Base-by-base conservation (phyloP, 2,329 filamentous ascomycete genomes). In the Fusarium sp. region DNA sequence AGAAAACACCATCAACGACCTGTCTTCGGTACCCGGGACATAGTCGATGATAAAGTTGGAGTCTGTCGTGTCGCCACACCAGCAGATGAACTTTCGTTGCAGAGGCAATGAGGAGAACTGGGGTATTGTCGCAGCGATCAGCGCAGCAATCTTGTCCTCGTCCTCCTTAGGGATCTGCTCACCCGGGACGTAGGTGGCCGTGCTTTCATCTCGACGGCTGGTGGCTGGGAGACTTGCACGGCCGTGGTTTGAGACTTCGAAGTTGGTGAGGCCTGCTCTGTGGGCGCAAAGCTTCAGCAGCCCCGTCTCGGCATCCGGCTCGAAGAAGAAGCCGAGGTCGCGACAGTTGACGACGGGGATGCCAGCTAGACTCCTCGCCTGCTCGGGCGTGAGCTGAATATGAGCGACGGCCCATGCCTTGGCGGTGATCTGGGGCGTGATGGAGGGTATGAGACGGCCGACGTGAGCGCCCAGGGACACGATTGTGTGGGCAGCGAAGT, bases 271-370 rank as follows among this genome's bases (percentile, higher is more conserved):
- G 0, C 89, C 90, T 2, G 85, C 87, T 5, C 88, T 88, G 74
- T 87, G 84, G 0, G 88, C 88, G 73, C 89, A 91, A 13, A 92
- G 76, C 80, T 92, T 92, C 52, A 92, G 80, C 16, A 91, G 79
- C 18, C 85, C 84, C 0, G 89, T 91, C 71, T 84, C 82, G 0
- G 84, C 85, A 74, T 92, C 90, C 0, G 90, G 90, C 79, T 92
- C 90, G 71, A 92, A 92, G 80, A 90, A 89, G 82, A 91, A 91
- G 0, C 89, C 89, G 2, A 91, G 82, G 71, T 92, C 90, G 7
- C 90, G 85, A 2, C 87, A 86, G 68, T 91, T 89, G 1, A 87
- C 89, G 1, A 91, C 88, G 0, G 90, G 90, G 27, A 91, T 89
- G 2, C 88, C 88, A 3, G 85, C 84, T 3, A 92, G 84, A n/a